Percentiles rank a stretch among this genome's conserved stretches.
These are phyloP conservation scores for Posidonia oceanica DNA, from an alignment of 116 monocot genomes.

Conservation along the genomic window DNA sequence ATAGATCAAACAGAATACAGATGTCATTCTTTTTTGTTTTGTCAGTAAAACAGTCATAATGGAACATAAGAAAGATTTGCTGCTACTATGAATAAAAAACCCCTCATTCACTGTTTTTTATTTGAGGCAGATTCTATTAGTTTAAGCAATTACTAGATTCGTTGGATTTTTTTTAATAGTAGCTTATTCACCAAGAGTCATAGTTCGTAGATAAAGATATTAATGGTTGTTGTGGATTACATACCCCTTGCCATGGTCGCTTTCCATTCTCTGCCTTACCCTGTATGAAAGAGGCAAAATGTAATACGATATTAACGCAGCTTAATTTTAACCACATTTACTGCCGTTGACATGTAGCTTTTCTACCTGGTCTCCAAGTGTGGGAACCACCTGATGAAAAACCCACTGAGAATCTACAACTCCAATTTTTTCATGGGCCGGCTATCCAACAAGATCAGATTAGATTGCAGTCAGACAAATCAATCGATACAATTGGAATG, in stretches of 20 bases:
- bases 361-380: constrained; percentile 50
- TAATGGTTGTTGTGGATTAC: not conserved
- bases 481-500: too few species aligned
- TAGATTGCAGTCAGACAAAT: not conserved
- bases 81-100: too few species aligned
- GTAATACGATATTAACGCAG: not conserved
- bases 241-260: constrained; percentile 49
- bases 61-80: too few species aligned
- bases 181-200: too few species aligned
- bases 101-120: not conserved
- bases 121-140: not conserved
- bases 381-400: constrained; percentile 51
- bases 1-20: too few species aligned
- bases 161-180: not conserved
- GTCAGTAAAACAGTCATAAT: too few species aligned
- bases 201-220: not conserved
- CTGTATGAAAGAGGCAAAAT: constrained; percentile 16
- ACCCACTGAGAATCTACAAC: constrained; percentile 63
- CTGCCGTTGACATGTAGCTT: not conserved
- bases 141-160: not conserved
- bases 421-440: constrained; percentile 71
- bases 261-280: constrained; percentile 33
- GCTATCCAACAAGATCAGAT: constrained; percentile 12
- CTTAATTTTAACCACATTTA: not conserved
- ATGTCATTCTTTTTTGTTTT: too few species aligned